These are phyloP conservation scores for Xylariaceae sp. DNA, from an alignment of 2,329 filamentous ascomycete species.

Conservation along the genomic window DNA sequence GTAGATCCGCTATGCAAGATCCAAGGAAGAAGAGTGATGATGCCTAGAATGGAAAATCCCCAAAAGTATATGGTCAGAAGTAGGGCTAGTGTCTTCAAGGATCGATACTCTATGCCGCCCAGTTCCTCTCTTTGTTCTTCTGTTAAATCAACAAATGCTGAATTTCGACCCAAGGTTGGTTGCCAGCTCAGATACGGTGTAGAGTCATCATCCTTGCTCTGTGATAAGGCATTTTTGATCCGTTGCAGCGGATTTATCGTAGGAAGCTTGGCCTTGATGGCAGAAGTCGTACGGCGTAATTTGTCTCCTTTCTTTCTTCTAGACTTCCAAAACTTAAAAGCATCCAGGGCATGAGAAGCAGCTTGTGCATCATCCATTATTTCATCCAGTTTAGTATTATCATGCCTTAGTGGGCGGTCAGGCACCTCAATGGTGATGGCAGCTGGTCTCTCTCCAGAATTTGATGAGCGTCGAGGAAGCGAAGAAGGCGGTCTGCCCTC, in stretches of 20 bases:
- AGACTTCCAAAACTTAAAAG: constrained; percentile 43
- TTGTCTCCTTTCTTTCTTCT: constrained; percentile 37
- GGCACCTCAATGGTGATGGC: constrained; percentile 68
- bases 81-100: constrained; percentile 77
- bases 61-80: constrained; percentile 78
- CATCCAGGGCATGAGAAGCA: constrained; percentile 36
- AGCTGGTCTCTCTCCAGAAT: constrained; percentile 39
- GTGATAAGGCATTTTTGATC: constrained; percentile 53
- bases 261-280: constrained; percentile 18
- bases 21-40: constrained; percentile 75
- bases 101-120: constrained; percentile 93
- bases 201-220: constrained; percentile 48
- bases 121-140: constrained; percentile 92
- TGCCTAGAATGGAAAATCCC: constrained; percentile 73
- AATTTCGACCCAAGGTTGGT: constrained; percentile 89
- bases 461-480: constrained; percentile 9
- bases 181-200: constrained; percentile 94
- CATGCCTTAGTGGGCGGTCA: constrained; percentile 38
- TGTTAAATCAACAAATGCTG: constrained; percentile 80
- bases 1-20: constrained; percentile 58
- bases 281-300: constrained; percentile 32
- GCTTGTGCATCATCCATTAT: constrained; percentile 41
- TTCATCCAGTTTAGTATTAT: constrained; percentile 29
- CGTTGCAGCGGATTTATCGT: constrained; percentile 41
- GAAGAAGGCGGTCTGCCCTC: constrained; percentile 7